Evolutionary conservation across 225 moss, liverwort and hornwort genomes (phyloP), one percentile per base, ranked within the genome.

Genomic region (Bryoerythrophyllum caledonicum): DNA sequence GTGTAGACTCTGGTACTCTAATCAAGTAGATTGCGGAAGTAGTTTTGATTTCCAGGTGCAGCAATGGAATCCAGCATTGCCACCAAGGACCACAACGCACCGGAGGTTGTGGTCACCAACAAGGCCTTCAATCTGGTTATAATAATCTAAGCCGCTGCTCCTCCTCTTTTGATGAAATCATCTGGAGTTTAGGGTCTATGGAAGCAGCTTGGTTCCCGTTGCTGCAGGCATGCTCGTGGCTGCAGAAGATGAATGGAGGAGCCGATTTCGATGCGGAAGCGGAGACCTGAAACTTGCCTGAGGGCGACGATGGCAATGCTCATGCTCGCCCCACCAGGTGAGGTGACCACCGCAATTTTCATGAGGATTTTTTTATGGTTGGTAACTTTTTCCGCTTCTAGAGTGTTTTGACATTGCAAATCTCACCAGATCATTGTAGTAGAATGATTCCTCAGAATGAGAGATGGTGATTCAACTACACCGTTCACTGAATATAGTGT

Each of bases 61-160:
- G 28, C 19, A 37, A 73, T 73, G 72, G 61, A 49, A 46, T 32
- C 61, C 32, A 49, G 19, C 1, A n/a, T n/a, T n/a, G 24, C 13
- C 10, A 73, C 35, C 61, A 52, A 51, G 24, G 62, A 49, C 1
- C 51, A 23, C 19, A 63, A 24, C 52, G 52, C 24, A 26, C 3
- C 44, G 81, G 81, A 81, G 64, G 76, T 81, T 9, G 72, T 81
- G 28, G 76, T 76, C 2, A 76, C 66, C 17, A 70, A 67, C 20
- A 81, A 76, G 27, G 67, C 81, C 21, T 65, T 71, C 37, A 58
- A 76, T 56, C 25, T 81, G 76, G 81, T n/a, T n/a, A n/a, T 81
- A 44, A 3, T 15, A 15, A 13, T 0, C 1, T 14, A 41, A 65
- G 72, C 57, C 17, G 52, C 44, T 44, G 12, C n/a, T 63, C 16